Percentiles rank a stretch among this genome's conserved stretches.
These are phyloP conservation scores for Jimgerdemannia lactiflua DNA, from an alignment of 192 early-diverging fungal species.

Conservation along the genomic window DNA sequence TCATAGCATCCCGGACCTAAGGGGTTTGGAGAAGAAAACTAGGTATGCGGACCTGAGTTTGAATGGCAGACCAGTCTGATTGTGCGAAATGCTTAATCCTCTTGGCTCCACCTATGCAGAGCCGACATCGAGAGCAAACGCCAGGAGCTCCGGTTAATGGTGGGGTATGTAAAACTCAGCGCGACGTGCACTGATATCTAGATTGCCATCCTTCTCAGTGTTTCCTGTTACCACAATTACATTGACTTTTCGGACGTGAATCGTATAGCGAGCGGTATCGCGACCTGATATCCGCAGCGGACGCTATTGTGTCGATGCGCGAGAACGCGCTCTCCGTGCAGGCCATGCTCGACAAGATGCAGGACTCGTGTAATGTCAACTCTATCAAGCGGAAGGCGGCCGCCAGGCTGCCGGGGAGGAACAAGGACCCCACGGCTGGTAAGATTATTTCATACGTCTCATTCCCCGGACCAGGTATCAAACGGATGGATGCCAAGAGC, in stretches of 20 bases:
- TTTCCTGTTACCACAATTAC: neutral
- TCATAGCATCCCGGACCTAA: constrained; percentile 42
- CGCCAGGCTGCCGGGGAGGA: neutral
- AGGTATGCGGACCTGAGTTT: constrained; percentile 25
- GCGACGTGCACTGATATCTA: neutral
- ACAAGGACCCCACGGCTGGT: neutral
- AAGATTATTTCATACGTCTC: neutral
- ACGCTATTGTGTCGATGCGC: constrained; percentile 74
- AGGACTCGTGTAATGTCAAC: constrained; percentile 52
- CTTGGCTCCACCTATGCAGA: constrained; percentile 29
- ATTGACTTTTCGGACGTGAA: too few species aligned
- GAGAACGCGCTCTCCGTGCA: constrained; percentile 49
- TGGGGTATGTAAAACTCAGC: constrained; percentile 57
- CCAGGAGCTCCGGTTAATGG: constrained; percentile 79
- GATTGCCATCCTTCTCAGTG: neutral
- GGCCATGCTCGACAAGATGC: constrained; percentile 54
- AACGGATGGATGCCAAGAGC: neutral
- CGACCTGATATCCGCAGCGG: constrained; percentile 84
- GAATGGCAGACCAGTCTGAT: too few species aligned
- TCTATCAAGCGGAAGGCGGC: constrained; percentile 40
- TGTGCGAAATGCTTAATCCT: neutral
- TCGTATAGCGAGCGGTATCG: constrained; percentile 71
- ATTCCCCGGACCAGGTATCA: too few species aligned
- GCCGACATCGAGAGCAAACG: constrained; percentile 78
- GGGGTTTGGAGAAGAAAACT: constrained; percentile 39